Evolutionary conservation across 2,329 filamentous ascomycete genomes (phyloP).

Genomic region (Colletotrichum trifolii): DNA sequence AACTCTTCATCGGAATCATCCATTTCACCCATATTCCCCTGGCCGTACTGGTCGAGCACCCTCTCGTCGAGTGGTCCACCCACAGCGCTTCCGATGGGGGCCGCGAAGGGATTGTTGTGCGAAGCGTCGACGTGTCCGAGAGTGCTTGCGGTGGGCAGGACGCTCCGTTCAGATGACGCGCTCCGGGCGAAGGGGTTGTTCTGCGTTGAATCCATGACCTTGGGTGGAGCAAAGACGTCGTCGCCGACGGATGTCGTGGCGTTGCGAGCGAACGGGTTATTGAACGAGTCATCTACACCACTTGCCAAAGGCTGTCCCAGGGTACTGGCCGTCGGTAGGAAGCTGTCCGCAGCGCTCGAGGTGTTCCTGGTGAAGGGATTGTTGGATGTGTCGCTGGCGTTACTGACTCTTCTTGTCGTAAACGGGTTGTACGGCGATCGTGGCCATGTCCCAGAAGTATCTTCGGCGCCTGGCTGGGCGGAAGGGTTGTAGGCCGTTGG

Average conservation of each 20-base stretch:
- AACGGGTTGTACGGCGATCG: constrained; percentile 5
- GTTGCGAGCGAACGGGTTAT: constrained; percentile 20
- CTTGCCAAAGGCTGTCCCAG: neutral
- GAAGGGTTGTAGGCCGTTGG: constrained; percentile 23
- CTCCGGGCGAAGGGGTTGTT: constrained; percentile 25
- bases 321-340: neutral
- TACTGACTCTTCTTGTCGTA: neutral
- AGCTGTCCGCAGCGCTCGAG: constrained; percentile 19
- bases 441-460: neutral
- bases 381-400: neutral
- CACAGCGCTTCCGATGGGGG: neutral
- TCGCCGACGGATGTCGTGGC: neutral
- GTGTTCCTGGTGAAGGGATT: constrained; percentile 25
- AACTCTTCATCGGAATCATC: neutral
- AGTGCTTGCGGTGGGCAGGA: constrained; percentile 20
- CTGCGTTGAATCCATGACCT: constrained; percentile 17
- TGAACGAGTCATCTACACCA: neutral
- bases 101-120: constrained; percentile 10
- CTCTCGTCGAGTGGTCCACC: constrained; percentile 2
- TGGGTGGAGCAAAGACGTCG: neutral
- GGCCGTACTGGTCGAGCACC: constrained; percentile 1
- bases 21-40: neutral
- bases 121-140: constrained; percentile 5
- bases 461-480: neutral
- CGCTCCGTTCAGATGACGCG: constrained; percentile 8